These are phyloP conservation scores for Diplosphaera chodatii DNA, from an alignment of 139 green algal genomes.

Conservation along the genomic window DNA sequence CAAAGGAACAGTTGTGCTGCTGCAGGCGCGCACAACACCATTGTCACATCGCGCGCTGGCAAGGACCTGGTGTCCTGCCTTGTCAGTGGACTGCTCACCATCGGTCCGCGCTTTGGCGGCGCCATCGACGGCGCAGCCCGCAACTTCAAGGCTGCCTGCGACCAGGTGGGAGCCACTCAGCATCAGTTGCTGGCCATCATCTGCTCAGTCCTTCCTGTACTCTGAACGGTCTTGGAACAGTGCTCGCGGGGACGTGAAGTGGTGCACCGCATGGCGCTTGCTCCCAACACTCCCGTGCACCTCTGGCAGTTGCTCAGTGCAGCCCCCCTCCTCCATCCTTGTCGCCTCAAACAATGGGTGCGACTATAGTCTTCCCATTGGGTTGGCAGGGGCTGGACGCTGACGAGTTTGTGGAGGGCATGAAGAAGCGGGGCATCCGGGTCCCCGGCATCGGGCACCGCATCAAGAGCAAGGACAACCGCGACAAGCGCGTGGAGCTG, in stretches of 20 bases:
- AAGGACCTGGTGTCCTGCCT: constrained; percentile 88
- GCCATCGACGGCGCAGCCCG: constrained; percentile 86
- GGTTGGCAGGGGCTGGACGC: constrained; percentile 37
- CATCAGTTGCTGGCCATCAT: too few species aligned
- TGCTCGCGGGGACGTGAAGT: too few species aligned
- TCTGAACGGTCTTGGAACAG: too few species aligned
- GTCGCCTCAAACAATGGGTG: too few species aligned
- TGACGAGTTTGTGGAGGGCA: constrained; percentile 78
- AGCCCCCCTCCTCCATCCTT: too few species aligned
- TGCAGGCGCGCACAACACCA: constrained; percentile 86
- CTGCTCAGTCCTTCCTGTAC: too few species aligned
- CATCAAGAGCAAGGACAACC: constrained; percentile 95
- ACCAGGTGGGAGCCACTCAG: too few species aligned
- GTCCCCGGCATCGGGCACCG: constrained; percentile 89
- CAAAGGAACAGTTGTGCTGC: too few species aligned
- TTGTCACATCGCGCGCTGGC: constrained; percentile 79
- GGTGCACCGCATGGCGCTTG: too few species aligned
- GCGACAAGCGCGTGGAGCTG: constrained; percentile 90
- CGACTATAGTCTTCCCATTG: too few species aligned
- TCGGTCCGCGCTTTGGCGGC: constrained; percentile 84
- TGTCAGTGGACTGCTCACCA: constrained; percentile 77
- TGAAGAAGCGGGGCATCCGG: constrained; percentile 73
- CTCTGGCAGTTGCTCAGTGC: too few species aligned
- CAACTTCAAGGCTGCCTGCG: constrained; percentile 60
- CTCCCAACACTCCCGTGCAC: too few species aligned